Evolutionary conservation across 768 basidiomycete species (phyloP).

Genomic region (Ephemerocybe angulata): DNA sequence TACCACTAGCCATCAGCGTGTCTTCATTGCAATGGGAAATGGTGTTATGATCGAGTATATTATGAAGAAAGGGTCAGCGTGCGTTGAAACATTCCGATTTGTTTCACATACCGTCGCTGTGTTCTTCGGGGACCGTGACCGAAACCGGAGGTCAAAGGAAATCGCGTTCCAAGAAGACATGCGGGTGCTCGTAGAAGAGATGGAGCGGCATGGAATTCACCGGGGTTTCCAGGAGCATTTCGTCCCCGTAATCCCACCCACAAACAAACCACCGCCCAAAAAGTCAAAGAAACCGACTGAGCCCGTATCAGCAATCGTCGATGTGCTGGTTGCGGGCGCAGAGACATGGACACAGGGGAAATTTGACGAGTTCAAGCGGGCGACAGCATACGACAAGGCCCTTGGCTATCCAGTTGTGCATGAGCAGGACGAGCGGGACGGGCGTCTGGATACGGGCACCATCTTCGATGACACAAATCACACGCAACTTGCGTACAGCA

Average conservation of each 20-base stretch:
- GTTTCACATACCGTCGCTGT: slow-evolving; percentile 17
- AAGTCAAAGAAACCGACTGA: slow-evolving; percentile 9
- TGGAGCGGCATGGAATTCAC: slow-evolving; percentile 15
- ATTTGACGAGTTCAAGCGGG: slow-evolving; percentile 17
- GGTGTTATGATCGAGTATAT: slow-evolving; percentile 24
- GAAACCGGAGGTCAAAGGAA: slow-evolving; percentile 18
- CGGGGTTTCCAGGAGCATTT: slow-evolving; percentile 1
- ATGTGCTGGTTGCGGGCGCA: slow-evolving; percentile 15
- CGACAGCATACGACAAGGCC: slow-evolving; percentile 20
- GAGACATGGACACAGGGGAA: slow-evolving; percentile 18
- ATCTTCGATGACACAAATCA: slow-evolving; percentile 14
- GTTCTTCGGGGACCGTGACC: slow-evolving; percentile 20
- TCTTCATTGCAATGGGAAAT: slow-evolving; percentile 21
- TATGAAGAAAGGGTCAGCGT: slow-evolving; percentile 25
- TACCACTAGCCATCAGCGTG: slow-evolving; percentile 9
- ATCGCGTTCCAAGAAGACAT: slow-evolving; percentile 20
- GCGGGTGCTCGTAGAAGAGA: slow-evolving; percentile 17
- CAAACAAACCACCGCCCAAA: slow-evolving; percentile 5
- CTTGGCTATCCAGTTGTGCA: slow-evolving; percentile 16
- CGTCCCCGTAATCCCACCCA: slow-evolving; percentile 11
- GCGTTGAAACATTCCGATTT: slow-evolving; percentile 25
- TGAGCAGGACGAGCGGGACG: not conserved
- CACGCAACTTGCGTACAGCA: slow-evolving; percentile 9
- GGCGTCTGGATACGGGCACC: slow-evolving; percentile 12
- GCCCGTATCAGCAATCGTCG: slow-evolving; percentile 14